These are phyloP conservation scores for Yamadazyma spencermartinsiae DNA, from an alignment of 1,139 yeast species.

Conservation along the genomic window DNA sequence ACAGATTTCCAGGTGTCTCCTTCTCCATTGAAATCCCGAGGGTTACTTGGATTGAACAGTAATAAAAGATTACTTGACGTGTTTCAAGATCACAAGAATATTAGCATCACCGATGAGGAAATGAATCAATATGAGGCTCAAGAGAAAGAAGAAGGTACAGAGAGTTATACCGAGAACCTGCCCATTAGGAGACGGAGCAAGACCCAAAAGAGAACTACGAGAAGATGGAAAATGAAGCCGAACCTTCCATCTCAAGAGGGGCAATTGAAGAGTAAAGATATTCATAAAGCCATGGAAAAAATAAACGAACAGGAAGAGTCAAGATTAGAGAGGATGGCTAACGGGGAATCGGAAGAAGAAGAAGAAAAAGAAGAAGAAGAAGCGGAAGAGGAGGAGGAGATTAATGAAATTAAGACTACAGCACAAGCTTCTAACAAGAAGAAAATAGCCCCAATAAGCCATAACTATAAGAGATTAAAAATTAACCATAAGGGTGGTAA, in stretches of 20 bases:
- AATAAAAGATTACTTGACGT: constrained; percentile 37
- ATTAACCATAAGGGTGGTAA: constrained; percentile 37
- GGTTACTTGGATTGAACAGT: constrained; percentile 19
- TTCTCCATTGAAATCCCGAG: constrained; percentile 43
- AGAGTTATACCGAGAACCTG: constrained; percentile 12
- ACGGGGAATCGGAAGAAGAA: constrained; percentile 30
- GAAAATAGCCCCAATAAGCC: constrained; percentile 36
- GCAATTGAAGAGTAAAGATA: constrained; percentile 32
- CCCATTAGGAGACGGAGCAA: constrained; percentile 27
- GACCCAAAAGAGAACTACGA: constrained; percentile 64
- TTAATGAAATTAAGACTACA: constrained; percentile 16
- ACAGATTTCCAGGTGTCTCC: constrained; percentile 42
- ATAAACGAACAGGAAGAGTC: constrained; percentile 27
- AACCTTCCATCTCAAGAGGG: constrained; percentile 23
- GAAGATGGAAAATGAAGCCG: constrained; percentile 59
- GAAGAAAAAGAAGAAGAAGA: constrained; percentile 21
- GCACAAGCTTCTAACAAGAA: constrained; percentile 16
- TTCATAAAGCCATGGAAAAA: constrained; percentile 41
- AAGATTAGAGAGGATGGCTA: constrained; percentile 20
- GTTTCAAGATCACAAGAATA: constrained; percentile 34
- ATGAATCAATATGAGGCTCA: constrained; percentile 16
- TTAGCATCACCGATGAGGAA: constrained; percentile 19
- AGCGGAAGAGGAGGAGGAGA: constrained; percentile 17
- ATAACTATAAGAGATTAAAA: constrained; percentile 43
- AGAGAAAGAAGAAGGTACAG: constrained; percentile 12